Conservation (phyloP, 306 rosid genomes). For the Cucumis cinereus region DNA sequence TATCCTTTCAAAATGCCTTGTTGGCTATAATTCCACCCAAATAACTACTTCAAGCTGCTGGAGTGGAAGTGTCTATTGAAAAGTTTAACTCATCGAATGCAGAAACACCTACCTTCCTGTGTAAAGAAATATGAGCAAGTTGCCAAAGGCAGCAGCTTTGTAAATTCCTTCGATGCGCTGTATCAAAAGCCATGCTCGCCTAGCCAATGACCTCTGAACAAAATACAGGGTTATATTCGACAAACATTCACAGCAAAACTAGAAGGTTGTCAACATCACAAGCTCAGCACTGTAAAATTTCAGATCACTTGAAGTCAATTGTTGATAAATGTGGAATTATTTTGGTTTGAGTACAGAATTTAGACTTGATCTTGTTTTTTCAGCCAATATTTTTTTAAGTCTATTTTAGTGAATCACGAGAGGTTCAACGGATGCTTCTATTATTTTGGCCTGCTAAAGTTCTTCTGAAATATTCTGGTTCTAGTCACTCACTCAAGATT, state of each 20-base stretch:
- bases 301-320: no score
- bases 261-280: neutral
- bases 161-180: constrained; percentile 85
- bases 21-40: neutral
- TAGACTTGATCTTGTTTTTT: no score
- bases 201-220: constrained; percentile 75
- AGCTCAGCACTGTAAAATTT: no score
- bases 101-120: constrained; percentile 59
- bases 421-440: no score
- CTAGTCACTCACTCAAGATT: no score
- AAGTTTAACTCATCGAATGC: neutral
- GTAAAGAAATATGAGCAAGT: constrained; percentile 88
- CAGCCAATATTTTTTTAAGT: no score
- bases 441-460: no score
- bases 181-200: constrained; percentile 60
- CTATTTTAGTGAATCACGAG: no score
- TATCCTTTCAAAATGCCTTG: neutral
- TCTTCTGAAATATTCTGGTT: no score
- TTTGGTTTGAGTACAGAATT: no score
- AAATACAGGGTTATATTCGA: constrained; percentile 8
- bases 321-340: no score
- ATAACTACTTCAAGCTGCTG: neutral
- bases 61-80: neutral
- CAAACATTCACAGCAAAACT: neutral
- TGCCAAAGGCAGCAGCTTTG: constrained; percentile 93